Evolutionary conservation across 1,139 yeast genomes (phyloP), one percentile per base, ranked within the genome.

Genomic region (Suhomyces choctaworum): DNA sequence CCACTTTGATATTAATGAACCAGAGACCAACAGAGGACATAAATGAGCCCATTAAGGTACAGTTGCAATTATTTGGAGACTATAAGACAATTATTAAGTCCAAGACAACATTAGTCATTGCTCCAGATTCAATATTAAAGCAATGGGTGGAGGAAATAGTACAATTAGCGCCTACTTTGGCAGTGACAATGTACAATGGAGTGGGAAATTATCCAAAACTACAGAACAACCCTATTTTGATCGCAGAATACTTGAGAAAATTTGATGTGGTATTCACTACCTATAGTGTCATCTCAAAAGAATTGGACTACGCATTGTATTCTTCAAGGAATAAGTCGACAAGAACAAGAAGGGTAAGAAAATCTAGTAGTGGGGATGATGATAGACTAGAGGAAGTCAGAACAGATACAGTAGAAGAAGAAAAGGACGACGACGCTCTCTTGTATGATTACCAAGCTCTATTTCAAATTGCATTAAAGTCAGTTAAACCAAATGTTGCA

Each of bases 241-340:
- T 68, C n/a, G 68, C 78, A 1, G 70, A 69, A 29, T 71, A 66
- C 34, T 59, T 81, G 26, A 58, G 72, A 7, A 64, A 69, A 29
- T 80, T 73, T 52, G 97, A 92, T 56, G 74, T 92, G n/a, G 87
- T 92, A 0, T 70, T 92, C 27, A 82, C 94, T 1, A 81, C 96
- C 0, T 92, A 90, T 56, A 60, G 73, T 14, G 76, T 79, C 0
- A 73, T 88, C 16, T 71, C 94, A 1, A 66, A 68, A 27, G 97
- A 90, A 53, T 64, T 88, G n/a, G 90, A 89, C 55, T 78, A 82
- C 56, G 96, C 96, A 0, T 64, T 76, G 36, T 89, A 79, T 51
- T 77, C 82, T 25, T 80, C 89, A 0, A 67, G 76, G 16, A 64
- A 70, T 25, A 70, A 85, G 43, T 74, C 77, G 3, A 75, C 78